phyloP scores from a whole-genome alignment of 768 basidiomycete genomes.

The Boletus coccyginus region DNA sequence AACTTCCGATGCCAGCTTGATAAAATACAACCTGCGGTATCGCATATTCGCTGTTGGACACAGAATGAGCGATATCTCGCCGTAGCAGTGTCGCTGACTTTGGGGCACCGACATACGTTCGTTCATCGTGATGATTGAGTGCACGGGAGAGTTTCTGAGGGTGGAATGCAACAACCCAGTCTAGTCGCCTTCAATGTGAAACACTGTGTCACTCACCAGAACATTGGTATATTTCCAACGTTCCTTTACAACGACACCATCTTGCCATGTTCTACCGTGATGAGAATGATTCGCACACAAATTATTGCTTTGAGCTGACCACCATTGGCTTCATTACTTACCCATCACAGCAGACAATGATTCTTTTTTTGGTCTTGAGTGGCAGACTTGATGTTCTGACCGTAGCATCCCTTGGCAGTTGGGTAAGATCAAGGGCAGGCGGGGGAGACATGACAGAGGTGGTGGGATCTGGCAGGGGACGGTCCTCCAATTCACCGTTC shows the following conservation, averaged over 20 bases:
- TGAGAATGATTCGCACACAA: neutral
- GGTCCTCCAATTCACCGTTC: neutral
- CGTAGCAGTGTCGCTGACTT: neutral
- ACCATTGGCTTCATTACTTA: constrained; percentile 27
- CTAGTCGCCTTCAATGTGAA: neutral
- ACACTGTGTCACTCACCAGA: constrained; percentile 36
- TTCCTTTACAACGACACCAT: constrained; percentile 47
- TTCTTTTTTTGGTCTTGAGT: constrained; percentile 46
- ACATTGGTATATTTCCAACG: constrained; percentile 56
- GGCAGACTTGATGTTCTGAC: neutral
- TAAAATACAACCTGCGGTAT: constrained; percentile 65
- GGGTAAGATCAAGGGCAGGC: constrained; percentile 1
- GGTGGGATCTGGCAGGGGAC: neutral
- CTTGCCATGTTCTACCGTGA: constrained; percentile 64
- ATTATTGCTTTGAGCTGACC: neutral
- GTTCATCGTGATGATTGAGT: constrained; percentile 47
- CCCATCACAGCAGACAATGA: constrained; percentile 79
- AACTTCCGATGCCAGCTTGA: constrained; percentile 60
- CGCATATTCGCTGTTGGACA: constrained; percentile 30
- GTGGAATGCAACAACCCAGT: neutral
- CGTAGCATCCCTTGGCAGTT: neutral
- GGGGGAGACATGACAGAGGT: constrained; percentile 10
- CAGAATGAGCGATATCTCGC: neutral
- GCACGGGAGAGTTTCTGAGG: constrained; percentile 53
- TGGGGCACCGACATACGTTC: constrained; percentile 25